Percentiles rank a stretch among this genome's conserved stretches.
These are phyloP conservation scores for Candida coleopterorum DNA, from an alignment of 805 yeast species.

Conservation along the genomic window DNA sequence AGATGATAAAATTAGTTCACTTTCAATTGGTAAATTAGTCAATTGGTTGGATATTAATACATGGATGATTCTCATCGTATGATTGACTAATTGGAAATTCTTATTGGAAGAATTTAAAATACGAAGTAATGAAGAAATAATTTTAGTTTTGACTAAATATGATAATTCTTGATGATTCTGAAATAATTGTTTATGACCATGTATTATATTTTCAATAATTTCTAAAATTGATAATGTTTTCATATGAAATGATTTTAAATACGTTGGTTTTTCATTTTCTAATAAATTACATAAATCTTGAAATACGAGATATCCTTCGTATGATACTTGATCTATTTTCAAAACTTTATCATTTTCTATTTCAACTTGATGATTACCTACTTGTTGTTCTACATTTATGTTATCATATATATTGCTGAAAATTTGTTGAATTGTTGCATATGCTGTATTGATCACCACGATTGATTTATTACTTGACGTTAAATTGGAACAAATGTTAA, in stretches of 20 bases:
- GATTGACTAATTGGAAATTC: constrained; percentile 64
- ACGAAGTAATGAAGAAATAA: constrained; percentile 73
- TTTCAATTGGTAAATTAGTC: constrained; percentile 61
- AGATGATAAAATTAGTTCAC: constrained; percentile 74
- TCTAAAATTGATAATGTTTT: constrained; percentile 69
- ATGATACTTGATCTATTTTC: constrained; percentile 48
- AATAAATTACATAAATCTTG: constrained; percentile 67
- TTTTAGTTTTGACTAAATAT: constrained; percentile 57
- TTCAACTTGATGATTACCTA: constrained; percentile 13
- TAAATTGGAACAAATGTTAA: constrained; percentile 67
- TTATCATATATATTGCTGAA: constrained; percentile 74
- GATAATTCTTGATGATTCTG: constrained; percentile 58
- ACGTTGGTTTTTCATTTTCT: constrained; percentile 52
- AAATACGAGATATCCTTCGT: constrained; percentile 68
- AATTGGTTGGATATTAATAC: constrained; percentile 57
- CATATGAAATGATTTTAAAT: constrained; percentile 52
- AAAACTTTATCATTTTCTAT: constrained; percentile 42
- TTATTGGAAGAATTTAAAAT: constrained; percentile 49
- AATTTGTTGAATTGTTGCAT: constrained; percentile 88
- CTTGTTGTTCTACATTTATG: constrained; percentile 31
- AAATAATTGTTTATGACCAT: constrained; percentile 57
- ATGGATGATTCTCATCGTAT: constrained; percentile 69
- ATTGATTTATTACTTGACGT: constrained; percentile 65
- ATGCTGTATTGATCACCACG: constrained; percentile 83
- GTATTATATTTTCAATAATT: constrained; percentile 71